Evolutionary conservation across 345 rosid genomes (phyloP), one percentile per base, ranked within the genome.

Genomic region (Dimocarpus longan): DNA sequence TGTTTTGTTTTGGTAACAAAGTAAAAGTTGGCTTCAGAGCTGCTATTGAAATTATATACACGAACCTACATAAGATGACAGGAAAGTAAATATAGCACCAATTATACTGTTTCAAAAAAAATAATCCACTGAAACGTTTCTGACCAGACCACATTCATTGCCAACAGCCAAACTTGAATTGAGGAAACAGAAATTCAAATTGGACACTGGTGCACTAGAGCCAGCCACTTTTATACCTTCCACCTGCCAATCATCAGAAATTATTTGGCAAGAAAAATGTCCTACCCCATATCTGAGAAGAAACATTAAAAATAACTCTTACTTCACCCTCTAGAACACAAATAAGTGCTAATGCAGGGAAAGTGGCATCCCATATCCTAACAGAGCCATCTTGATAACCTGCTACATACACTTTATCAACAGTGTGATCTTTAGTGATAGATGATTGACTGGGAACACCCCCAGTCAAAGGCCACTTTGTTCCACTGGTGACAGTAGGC

Each of bases 351-450:
- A 92, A 71, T 60, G 82, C 75, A 42, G 90, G 86, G 80, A 71
- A 85, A 19, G 90, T 85, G 6, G 92, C 90, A 86, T 89, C 85
- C 90, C 90, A 92, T 26, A 92, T 78, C 80, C 89, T 76, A 78
- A 90, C 86, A 52, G 93, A 85, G 80, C 96, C 93, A 80, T 92
- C 91, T 48, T 82, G 77, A 81, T 92, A 90, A 77, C 96, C 96
- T 73, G 87, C 92, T 73, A 90, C 72, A 66, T 89, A 92, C 71
- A 90, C 73, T 77, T 81, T 83, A 50, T 88, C 87, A 77, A 89
- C 73, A 46, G 78, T 77, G 64, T 74, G 75, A 28, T 84, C 78
- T 77, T 86, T 76, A 26, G 76, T 56, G 28, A 82, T 76, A 69
- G 89, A 81, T 62, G 80, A 68, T 21, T 86, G 84, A 79, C 82